Percentiles rank a stretch among this genome's conserved stretches.
Evolutionary conservation across 768 basidiomycete genomes (phyloP).

Genomic region (Leccinum pellstonianum): DNA sequence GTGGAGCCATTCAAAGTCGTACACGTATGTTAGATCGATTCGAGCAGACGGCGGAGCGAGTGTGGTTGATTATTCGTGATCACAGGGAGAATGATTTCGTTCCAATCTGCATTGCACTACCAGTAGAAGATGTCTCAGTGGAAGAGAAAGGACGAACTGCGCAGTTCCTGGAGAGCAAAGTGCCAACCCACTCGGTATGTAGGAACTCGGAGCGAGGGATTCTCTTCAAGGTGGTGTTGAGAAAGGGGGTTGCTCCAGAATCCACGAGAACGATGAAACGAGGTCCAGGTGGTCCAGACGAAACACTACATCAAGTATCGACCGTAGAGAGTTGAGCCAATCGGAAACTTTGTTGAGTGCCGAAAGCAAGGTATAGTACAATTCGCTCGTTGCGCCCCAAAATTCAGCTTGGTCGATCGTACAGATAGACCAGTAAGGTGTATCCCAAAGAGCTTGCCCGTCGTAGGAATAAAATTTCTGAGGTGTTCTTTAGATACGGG

Average conservation of each 20-base stretch:
- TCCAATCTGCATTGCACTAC: conserved; percentile 58
- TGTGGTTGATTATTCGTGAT: conserved; percentile 76
- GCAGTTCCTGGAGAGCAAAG: conserved; percentile 52
- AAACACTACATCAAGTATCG: conserved; percentile 35
- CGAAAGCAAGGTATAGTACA: conserved; percentile 20
- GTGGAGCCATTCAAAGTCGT: too few relatives aligned
- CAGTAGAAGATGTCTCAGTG: conserved; percentile 1
- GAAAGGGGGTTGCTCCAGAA: conserved; percentile 23
- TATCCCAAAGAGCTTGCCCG: conserved; percentile 39
- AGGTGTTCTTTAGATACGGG: conserved; percentile 32
- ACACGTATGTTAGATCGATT: conserved; percentile 51
- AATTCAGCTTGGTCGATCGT: conserved; percentile 14
- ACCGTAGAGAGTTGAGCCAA: conserved; percentile 34
- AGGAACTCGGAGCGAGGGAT: conserved; percentile 50
- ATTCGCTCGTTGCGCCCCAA: conserved; percentile 7
- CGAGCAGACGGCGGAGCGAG: conserved; percentile 66
- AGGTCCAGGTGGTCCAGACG: conserved; percentile 32
- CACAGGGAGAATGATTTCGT: conserved; percentile 66
- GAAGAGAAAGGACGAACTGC: conserved; percentile 18
- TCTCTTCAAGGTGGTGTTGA: conserved; percentile 38
- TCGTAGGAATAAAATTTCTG: conserved; percentile 29
- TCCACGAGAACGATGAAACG: conserved; percentile 23
- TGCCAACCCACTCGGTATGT: conserved; percentile 60
- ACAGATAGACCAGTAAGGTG: conserved; percentile 33
- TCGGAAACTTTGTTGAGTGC: conserved; percentile 13